phyloP scores from a whole-genome alignment of 345 rosid species.

The Hevea brasiliensis region DNA sequence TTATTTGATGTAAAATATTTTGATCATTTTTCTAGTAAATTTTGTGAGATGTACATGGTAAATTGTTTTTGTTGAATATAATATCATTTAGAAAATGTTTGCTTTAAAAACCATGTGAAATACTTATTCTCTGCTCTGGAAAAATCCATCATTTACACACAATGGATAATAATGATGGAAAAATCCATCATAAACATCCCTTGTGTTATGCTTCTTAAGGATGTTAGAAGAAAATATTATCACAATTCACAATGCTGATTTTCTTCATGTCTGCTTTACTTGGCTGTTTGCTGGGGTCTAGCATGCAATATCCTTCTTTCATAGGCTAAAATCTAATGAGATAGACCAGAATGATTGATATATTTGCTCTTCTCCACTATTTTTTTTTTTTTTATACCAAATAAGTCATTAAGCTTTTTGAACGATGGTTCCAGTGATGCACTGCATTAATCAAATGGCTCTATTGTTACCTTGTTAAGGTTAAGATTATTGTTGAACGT shows the following conservation, averaged over 20 bases:
- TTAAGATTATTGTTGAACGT: not conserved
- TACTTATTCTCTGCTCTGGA: too few species aligned
- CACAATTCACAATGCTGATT: not conserved
- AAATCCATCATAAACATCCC: too few species aligned
- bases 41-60: too few species aligned
- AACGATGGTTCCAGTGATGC: too few species aligned
- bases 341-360: not conserved
- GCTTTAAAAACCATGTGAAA: too few species aligned
- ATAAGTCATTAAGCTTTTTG: not conserved
- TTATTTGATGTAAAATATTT: not conserved
- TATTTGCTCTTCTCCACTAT: not conserved
- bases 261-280: not conserved
- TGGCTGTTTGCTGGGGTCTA: not conserved
- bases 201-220: not conserved
- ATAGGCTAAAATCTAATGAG: not conserved
- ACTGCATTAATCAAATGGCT: not conserved
- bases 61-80: too few species aligned
- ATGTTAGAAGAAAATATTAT: not conserved
- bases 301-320: not conserved
- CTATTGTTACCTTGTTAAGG: not conserved
- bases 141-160: too few species aligned
- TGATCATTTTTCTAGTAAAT: too few species aligned
- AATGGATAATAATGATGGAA: too few species aligned
- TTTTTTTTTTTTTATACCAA: not conserved
- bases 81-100: too few species aligned